phyloP scores from a whole-genome alignment of 371 early-diverging fungal species.

The Haplosporangium sp. region DNA sequence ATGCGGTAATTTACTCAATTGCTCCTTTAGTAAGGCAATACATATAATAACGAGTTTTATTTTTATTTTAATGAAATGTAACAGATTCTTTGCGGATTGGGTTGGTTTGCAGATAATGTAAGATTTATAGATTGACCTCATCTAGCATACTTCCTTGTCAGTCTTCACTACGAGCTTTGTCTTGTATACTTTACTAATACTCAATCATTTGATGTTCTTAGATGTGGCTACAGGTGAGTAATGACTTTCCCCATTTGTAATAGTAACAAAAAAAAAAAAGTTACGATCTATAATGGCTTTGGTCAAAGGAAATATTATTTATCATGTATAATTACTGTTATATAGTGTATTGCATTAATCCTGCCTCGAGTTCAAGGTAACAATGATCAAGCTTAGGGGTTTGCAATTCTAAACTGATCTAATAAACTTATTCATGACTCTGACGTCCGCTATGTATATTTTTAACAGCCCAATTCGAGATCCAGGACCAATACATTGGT shows the following conservation, averaged over 20 bases:
- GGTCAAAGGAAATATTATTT: not conserved
- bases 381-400: no score
- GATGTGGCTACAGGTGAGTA: slow-evolving; percentile 77
- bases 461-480: slow-evolving; percentile 66
- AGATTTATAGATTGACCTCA: slow-evolving; percentile 13
- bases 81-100: slow-evolving; percentile 81
- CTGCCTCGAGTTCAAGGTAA: slow-evolving; percentile 48
- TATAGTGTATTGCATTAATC: slow-evolving; percentile 32
- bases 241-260: not conserved
- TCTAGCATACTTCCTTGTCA: not conserved
- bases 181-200: not conserved
- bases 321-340: not conserved
- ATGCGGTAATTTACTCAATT: not conserved
- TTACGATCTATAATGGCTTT: not conserved
- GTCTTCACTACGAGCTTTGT: not conserved
- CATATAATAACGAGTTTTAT: not conserved
- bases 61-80: not conserved
- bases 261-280: no score
- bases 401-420: not conserved
- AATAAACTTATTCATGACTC: not conserved
- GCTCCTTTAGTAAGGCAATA: not conserved
- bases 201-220: slow-evolving; percentile 29
- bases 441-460: not conserved
- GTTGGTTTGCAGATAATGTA: slow-evolving; percentile 92
- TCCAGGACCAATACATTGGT: slow-evolving; percentile 71